phyloP scores from a whole-genome alignment of 106 monocot species.

The Allium fistulosum region DNA sequence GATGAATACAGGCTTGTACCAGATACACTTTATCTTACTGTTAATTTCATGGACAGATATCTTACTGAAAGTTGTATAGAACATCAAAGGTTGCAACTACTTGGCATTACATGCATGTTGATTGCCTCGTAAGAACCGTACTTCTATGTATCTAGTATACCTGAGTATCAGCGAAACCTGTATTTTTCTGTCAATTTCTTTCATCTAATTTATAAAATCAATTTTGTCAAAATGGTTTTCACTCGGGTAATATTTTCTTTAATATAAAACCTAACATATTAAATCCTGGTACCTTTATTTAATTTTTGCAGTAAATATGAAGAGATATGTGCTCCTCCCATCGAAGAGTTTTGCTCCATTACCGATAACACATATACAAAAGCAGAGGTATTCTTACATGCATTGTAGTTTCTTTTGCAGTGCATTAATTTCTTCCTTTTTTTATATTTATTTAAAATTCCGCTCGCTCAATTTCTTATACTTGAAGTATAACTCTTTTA shows the following conservation, averaged over 20 bases:
- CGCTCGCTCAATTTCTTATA: too few relatives aligned
- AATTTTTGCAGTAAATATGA: conserved; percentile 30
- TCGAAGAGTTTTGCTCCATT: conserved; percentile 51
- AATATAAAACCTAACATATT: too few relatives aligned
- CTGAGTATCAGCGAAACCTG: too few relatives aligned
- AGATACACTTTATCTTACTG: conserved; percentile 87
- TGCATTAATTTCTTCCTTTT: background rate
- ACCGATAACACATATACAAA: conserved; percentile 47
- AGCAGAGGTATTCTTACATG: conserved; percentile 20
- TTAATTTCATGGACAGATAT: conserved; percentile 61
- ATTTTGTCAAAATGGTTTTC: too few relatives aligned
- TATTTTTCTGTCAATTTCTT: background rate
- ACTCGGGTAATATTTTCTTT: too few relatives aligned
- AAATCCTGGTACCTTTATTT: background rate
- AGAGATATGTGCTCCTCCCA: conserved; percentile 36
- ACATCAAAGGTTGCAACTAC: conserved; percentile 62
- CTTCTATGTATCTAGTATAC: too few relatives aligned
- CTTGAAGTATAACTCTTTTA: too few relatives aligned
- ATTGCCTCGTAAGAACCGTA: conserved; percentile 63
- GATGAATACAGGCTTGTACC: conserved; percentile 90
- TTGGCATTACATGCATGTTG: conserved; percentile 79
- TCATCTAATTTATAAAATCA: background rate
- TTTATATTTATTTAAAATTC: background rate
- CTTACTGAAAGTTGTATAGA: conserved; percentile 69
- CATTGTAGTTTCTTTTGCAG: background rate